These are phyloP conservation scores for Takakia lepidozioides DNA, from an alignment of 225 moss, liverwort and hornwort species.

Conservation along the genomic window DNA sequence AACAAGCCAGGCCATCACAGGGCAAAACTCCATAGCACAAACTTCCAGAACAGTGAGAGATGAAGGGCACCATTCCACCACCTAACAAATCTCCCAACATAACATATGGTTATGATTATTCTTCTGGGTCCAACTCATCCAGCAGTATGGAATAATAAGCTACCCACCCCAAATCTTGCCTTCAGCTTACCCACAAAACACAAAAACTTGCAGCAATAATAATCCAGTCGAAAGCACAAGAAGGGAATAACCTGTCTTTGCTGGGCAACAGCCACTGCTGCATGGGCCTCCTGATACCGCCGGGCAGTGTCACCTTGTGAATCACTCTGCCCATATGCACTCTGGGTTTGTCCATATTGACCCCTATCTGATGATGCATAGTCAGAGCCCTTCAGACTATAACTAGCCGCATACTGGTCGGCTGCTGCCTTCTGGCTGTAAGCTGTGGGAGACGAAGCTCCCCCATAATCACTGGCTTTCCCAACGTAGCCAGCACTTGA, in stretches of 20 bases:
- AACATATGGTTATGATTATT: no score
- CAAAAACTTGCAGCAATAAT: no score
- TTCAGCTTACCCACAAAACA: no score
- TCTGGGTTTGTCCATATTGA: constrained; percentile 79
- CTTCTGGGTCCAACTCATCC: no score
- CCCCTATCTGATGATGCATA: constrained; percentile 74
- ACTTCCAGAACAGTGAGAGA: no score
- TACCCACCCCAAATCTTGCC: no score
- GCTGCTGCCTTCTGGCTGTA: constrained; percentile 67
- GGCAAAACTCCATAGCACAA: no score
- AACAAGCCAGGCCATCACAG: no score
- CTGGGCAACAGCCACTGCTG: constrained; percentile 55
- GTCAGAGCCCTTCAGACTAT: constrained; percentile 70
- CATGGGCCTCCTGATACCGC: constrained; percentile 74
- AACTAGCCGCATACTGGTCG: constrained; percentile 87
- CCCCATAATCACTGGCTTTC: constrained; percentile 71
- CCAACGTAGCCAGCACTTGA: constrained; percentile 88
- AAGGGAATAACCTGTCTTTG: constrained; percentile 99
- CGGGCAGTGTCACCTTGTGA: constrained; percentile 62
- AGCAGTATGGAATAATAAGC: no score
- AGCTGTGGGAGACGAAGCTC: constrained; percentile 68
- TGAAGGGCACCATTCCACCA: no score
- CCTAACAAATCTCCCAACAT: no score
- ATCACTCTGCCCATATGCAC: constrained; percentile 81
- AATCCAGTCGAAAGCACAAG: no score